Evolutionary conservation across 1,284 basidiomycete genomes (phyloP).

Genomic region (Rhodotorula glutinis): DNA sequence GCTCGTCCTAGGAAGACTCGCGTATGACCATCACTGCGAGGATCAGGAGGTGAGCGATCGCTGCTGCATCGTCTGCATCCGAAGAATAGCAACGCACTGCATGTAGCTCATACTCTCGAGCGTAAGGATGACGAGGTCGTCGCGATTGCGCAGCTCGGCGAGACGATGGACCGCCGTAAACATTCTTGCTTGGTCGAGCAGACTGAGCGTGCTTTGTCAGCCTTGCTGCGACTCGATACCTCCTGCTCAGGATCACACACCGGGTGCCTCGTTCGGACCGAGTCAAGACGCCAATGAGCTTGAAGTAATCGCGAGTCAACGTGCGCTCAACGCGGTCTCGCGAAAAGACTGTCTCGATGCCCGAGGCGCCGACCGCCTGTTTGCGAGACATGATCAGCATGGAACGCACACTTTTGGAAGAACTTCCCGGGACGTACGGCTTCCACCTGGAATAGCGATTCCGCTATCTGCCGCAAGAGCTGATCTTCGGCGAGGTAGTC

Average conservation of each 20-base stretch:
- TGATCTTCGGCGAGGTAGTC: conserved; percentile 83
- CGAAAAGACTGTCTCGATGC: conserved; percentile 74
- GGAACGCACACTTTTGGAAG: no score
- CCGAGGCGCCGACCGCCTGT: neutral
- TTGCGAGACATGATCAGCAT: no score
- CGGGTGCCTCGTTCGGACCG: conserved; percentile 82
- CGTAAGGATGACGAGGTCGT: conserved; percentile 85
- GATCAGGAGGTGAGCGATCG: conserved; percentile 10
- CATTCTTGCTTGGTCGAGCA: conserved; percentile 85
- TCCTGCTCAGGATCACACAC: no score
- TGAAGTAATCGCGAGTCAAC: conserved; percentile 86
- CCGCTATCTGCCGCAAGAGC: conserved; percentile 77
- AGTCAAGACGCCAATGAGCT: conserved; percentile 89
- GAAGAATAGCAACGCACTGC: conserved; percentile 58
- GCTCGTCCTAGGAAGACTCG: conserved; percentile 89
- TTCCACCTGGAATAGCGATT: conserved; percentile 87
- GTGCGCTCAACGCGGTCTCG: conserved; percentile 77
- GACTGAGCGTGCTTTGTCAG: conserved; percentile 51
- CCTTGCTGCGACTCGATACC: no score
- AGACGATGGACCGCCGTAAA: conserved; percentile 95
- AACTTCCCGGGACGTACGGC: conserved; percentile 74
- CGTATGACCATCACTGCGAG: conserved; percentile 79
- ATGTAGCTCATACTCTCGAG: conserved; percentile 89
- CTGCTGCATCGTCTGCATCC: no score
- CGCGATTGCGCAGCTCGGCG: conserved; percentile 81